Percentiles rank a stretch among this genome's conserved stretches.
Conservation (phyloP, 352 stramenopile genomes). For the Globisporangium megalacanthum region DNA sequence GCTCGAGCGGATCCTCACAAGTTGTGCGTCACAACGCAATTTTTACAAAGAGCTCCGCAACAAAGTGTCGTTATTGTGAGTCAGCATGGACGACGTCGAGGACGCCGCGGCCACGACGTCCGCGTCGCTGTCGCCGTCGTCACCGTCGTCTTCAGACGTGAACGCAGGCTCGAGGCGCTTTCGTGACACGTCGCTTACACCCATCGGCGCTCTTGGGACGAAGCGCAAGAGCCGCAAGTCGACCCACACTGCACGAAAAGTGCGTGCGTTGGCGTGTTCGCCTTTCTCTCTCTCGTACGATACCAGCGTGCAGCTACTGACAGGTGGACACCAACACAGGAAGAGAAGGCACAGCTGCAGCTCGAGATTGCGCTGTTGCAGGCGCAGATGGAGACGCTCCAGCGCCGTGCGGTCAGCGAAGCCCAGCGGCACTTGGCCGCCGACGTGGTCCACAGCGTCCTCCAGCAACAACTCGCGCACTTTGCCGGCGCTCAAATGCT, state of each 20-base stretch:
- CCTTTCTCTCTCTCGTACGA: too few species aligned
- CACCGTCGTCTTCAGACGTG: neutral
- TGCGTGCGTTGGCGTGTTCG: neutral
- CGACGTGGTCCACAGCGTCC: constrained; percentile 10
- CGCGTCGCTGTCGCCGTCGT: neutral
- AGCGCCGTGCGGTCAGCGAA: constrained; percentile 15
- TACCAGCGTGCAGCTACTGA: neutral
- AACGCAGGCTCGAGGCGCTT: neutral
- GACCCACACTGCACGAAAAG: constrained; percentile 15
- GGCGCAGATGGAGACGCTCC: constrained; percentile 25
- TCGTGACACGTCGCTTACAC: neutral
- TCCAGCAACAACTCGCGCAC: constrained; percentile 23
- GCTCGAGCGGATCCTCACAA: too few species aligned
- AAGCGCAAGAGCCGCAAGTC: constrained; percentile 12
- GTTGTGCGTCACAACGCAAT: too few species aligned
- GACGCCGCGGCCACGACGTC: neutral
- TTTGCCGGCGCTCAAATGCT: constrained; percentile 23
- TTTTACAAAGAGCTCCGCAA: too few species aligned
- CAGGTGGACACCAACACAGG: neutral
- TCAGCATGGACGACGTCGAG: neutral
- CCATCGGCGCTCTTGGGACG: neutral
- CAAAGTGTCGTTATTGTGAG: too few species aligned
- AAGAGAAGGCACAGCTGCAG: constrained; percentile 32
- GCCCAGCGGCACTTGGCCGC: constrained; percentile 6
- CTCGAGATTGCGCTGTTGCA: constrained; percentile 25